Evolutionary conservation across 805 yeast genomes (phyloP).

Genomic region (Vanderwaltozyma yarrowii): DNA sequence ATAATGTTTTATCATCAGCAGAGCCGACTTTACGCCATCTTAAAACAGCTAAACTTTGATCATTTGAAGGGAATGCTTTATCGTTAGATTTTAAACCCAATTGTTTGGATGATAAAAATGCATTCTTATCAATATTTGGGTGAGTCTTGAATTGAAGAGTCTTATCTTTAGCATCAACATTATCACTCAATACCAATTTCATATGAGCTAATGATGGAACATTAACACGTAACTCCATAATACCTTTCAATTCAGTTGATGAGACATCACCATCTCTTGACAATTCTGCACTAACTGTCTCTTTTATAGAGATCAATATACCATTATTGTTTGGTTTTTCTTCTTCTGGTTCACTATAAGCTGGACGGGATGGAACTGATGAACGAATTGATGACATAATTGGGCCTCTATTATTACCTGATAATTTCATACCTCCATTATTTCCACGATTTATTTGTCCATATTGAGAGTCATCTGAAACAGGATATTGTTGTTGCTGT

Average conservation of each 20-base stretch:
- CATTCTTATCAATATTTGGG: constrained; percentile 82
- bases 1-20: constrained; percentile 40
- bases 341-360: constrained; percentile 13
- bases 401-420: constrained; percentile 7
- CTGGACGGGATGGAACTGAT: constrained; percentile 10
- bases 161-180: constrained; percentile 35
- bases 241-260: constrained; percentile 79
- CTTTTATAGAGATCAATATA: constrained; percentile 65
- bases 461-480: constrained; percentile 5
- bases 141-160: constrained; percentile 76
- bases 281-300: constrained; percentile 66
- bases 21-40: constrained; percentile 80
- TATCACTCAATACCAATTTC: constrained; percentile 46
- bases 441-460: constrained; percentile 3
- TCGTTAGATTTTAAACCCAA: constrained; percentile 68
- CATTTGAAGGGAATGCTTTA: constrained; percentile 85
- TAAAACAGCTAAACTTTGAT: constrained; percentile 80
- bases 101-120: constrained; percentile 46
- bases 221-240: constrained; percentile 77
- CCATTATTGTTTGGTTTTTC: constrained; percentile 51
- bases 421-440: constrained; percentile 22
- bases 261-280: constrained; percentile 71
- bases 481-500: constrained; percentile 15
- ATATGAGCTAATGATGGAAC: constrained; percentile 61
- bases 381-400: constrained; percentile 1